A percentile compares a stretch with the other conserved stretches of the same genome.
phyloP scores from a whole-genome alignment of 1,284 basidiomycete species.

The Tilletia walkeri region DNA sequence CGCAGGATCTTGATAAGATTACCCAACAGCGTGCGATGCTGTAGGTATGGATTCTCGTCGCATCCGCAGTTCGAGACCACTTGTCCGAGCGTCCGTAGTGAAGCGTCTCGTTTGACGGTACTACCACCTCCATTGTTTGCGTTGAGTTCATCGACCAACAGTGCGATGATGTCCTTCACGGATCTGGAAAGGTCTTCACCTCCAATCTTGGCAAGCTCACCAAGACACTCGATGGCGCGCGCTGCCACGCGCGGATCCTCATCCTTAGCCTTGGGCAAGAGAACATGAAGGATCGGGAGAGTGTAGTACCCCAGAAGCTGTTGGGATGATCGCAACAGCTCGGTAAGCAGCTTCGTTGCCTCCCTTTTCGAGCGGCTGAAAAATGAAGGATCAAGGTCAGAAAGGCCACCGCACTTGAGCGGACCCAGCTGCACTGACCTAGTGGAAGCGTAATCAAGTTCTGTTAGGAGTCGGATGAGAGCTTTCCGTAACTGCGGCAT shows the following conservation, averaged over 20 bases:
- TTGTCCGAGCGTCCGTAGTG: conserved; percentile 88
- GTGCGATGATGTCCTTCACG: conserved; percentile 81
- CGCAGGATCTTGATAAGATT: conserved; percentile 82
- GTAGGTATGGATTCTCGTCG: conserved; percentile 84
- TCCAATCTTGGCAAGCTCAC: conserved; percentile 87
- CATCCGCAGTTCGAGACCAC: conserved; percentile 96
- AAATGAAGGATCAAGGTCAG: not conserved
- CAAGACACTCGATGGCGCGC: conserved; percentile 88
- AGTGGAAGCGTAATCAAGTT: conserved; percentile 86
- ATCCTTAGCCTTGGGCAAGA: conserved; percentile 84
- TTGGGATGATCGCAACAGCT: conserved; percentile 68
- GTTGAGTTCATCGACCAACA: conserved; percentile 82
- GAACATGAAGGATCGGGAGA: conserved; percentile 87
- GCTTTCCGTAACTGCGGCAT: conserved; percentile 97
- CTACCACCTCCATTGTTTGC: conserved; percentile 65
- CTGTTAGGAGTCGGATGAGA: conserved; percentile 92
- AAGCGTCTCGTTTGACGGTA: conserved; percentile 71
- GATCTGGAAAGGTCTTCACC: conserved; percentile 85
- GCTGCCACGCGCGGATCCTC: conserved; percentile 83
- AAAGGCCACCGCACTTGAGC: too few relatives aligned
- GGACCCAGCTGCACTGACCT: not conserved
- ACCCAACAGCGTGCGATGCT: conserved; percentile 85
- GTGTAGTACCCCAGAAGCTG: conserved; percentile 95
- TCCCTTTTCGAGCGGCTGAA: conserved; percentile 73
- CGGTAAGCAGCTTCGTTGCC: conserved; percentile 52